These are phyloP conservation scores for Leccinum pachyderme DNA, from an alignment of 1,284 basidiomycete species.

Conservation along the genomic window DNA sequence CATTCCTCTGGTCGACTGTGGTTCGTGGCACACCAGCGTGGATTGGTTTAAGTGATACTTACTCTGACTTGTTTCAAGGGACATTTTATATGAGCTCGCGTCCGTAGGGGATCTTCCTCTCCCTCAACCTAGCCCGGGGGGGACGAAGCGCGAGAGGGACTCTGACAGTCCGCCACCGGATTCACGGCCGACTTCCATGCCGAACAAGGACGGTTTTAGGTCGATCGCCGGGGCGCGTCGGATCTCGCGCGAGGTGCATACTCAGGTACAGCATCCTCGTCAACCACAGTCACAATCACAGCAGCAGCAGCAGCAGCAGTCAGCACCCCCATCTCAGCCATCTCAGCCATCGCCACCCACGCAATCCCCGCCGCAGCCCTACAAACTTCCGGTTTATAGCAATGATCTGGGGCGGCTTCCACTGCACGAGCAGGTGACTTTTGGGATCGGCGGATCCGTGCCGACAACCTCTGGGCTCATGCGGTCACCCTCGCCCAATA, in stretches of 20 bases:
- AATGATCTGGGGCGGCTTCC: constrained; percentile 58
- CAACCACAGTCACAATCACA: constrained; percentile 4
- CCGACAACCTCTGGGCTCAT: constrained; percentile 2
- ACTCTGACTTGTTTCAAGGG: constrained; percentile 38
- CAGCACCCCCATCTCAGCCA: background rate
- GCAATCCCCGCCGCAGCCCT: constrained; percentile 4
- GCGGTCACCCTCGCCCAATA: constrained; percentile 11
- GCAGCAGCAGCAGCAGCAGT: background rate
- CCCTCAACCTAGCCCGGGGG: constrained; percentile 46
- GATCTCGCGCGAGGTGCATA: constrained; percentile 24
- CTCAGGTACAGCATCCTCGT: constrained; percentile 12
- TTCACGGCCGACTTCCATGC: constrained; percentile 2
- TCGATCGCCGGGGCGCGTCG: constrained; percentile 36
- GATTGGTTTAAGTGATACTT: background rate
- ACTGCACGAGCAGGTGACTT: constrained; percentile 40
- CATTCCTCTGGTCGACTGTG: constrained; percentile 31
- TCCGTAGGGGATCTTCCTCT: constrained; percentile 65
- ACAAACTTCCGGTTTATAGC: constrained; percentile 52
- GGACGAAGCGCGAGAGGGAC: constrained; percentile 62
- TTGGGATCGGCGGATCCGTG: constrained; percentile 7
- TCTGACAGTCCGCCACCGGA: constrained; percentile 38
- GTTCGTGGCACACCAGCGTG: constrained; percentile 14
- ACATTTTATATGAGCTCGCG: constrained; percentile 66
- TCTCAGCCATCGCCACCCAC: background rate
- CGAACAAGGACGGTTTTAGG: constrained; percentile 19